Base-by-base conservation (phyloP, 306 rosid species). In the Abrus precatorius region DNA sequence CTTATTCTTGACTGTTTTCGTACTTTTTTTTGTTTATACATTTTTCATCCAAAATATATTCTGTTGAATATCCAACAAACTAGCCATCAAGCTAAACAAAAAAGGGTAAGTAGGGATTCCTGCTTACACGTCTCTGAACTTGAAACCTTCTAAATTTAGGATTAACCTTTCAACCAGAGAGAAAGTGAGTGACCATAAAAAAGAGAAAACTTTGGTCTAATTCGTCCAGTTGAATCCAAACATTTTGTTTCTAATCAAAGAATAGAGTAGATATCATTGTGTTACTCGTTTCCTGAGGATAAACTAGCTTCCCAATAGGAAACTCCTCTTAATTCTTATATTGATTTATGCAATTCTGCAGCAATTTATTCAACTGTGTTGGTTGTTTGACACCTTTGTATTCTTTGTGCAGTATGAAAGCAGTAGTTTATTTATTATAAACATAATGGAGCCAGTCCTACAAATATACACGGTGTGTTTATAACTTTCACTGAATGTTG, bases 371-470 rank as follows among this genome's bases (percentile, higher is more conserved):
- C 64, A 60, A 60, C 55, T 59, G 34, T 84, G 70, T 72, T 86
- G 43, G 53, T 69, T 55, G 49, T 59, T 9, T 88, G 69, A 89
- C 85, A 27, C 55, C 68, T 74, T 63, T 77, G 61, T 74, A 69
- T 85, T 73, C 77, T 72, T 84, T 81, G 11, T 90, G 93, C 97
- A 95, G 98, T 95, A 93, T 86, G 99, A 95, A 85, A 89, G 89
- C 88, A 93, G 97, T 85, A 93, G 97, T 86, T 82, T 91, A 85
- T 95, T 84, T 80, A 91, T 95, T 81, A 89, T 95, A 89, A 95
- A 91, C 82, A 88, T 87, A 81, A 84, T 89, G 92, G 99, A 95
- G 92, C 99, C 98, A 43, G 85, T 91, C 75, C 89, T 95, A 86
- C 96, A 92, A 82, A 73, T 91, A 77, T 95, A 95, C 83, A 90